Base-by-base conservation (phyloP, 2,329 filamentous ascomycete genomes). In the Pseudopyrenochaeta lycopersici region DNA sequence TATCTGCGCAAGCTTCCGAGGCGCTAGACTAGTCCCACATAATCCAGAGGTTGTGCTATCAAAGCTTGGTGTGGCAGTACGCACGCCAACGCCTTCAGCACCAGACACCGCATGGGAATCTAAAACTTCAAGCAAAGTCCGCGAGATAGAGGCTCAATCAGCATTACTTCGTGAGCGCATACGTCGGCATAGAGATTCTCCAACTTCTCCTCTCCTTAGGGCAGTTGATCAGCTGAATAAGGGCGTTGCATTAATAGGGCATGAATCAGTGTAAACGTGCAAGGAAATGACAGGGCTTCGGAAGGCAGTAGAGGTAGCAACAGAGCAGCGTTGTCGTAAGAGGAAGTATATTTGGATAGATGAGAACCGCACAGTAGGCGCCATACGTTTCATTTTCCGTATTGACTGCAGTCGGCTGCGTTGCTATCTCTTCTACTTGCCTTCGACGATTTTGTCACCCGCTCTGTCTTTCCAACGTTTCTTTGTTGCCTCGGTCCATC, bases 11-110 rank as follows among this genome's bases (percentile, higher is more conserved):
- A 58, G 61, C 50, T 75, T 75, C 60, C 44, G 54, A 62, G 67
- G 62, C 54, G 66, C 70, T 63, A 56, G 74, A 23, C 57, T 77
- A 54, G 54, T 73, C 46, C 72, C 66, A 54, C 64, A 68, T 42
- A 43, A 74, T 58, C 66, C 66, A 59, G 50, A 71, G 36, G 57
- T 43, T 41, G 68, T 74, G 20, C 46, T 76, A 54, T 71, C 58
- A 47, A 72, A 70, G 62, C 70, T 75, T 56, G 60, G 66, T 53
- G 58, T 63, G 15, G 39, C 56, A 49, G 41, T 63, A 10, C 52
- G 41, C 35, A 62, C 55, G 40, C 52, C 47, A 33, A 58, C 46
- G 20, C 49, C 49, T 29, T 18, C 44, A 32, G 23, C 41, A 18
- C 45, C 36, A 45, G 15, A 21, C 1, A 30, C 27, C 42, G 29